phyloP scores from a whole-genome alignment of 768 basidiomycete genomes.

The Lentinula guzmanii region DNA sequence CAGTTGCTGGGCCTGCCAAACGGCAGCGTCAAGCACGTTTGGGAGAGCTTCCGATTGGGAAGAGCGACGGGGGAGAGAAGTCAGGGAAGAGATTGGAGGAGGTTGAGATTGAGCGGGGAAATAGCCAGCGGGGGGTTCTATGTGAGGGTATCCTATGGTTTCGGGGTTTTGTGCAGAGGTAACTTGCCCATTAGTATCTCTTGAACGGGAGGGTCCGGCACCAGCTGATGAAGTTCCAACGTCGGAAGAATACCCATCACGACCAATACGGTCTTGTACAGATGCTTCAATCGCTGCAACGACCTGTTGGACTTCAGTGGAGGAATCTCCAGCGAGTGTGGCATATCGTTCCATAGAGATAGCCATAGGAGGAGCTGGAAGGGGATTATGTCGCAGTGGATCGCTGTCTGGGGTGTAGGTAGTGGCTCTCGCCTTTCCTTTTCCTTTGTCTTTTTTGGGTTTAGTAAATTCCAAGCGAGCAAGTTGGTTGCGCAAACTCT shows the following conservation, averaged over 20 bases:
- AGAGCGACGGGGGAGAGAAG: neutral
- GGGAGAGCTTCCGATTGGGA: neutral
- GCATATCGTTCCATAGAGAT: slow-evolving; percentile 1
- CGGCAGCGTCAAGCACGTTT: neutral
- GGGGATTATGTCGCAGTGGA: neutral
- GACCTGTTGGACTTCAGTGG: neutral
- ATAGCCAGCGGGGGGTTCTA: neutral
- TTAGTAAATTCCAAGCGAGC: neutral
- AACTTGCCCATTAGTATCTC: neutral
- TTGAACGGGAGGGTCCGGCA: slow-evolving; percentile 1
- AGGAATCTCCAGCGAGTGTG: neutral
- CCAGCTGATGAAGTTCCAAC: neutral
- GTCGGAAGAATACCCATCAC: slow-evolving; percentile 3
- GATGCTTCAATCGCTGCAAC: slow-evolving; percentile 4
- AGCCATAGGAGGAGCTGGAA: neutral
- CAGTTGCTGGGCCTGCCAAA: slow-evolving; percentile 1
- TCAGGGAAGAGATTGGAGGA: neutral
- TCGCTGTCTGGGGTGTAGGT: neutral
- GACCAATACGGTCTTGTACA: neutral
- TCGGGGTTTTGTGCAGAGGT: neutral
- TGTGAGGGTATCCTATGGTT: neutral
- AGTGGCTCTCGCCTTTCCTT: neutral
- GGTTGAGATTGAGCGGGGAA: neutral
- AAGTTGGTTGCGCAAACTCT: slow-evolving; percentile 2
- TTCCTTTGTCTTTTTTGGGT: slow-evolving; percentile 1